These are phyloP conservation scores for Botrytis deweyae DNA, from an alignment of 2,329 filamentous ascomycete species.

Conservation along the genomic window DNA sequence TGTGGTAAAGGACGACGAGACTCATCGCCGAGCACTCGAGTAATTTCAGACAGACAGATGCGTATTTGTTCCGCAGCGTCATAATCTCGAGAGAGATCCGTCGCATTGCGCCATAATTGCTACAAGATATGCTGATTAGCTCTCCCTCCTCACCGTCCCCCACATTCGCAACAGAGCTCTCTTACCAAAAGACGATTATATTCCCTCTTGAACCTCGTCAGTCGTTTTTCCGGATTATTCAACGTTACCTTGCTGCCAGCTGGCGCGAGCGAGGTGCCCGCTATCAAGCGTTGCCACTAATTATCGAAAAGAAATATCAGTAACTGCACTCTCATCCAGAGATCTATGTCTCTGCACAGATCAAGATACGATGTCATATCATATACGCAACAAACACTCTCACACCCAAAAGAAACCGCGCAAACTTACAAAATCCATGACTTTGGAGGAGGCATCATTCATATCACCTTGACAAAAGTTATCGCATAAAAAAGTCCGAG, in stretches of 20 bases:
- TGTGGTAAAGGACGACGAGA: conserved; percentile 84
- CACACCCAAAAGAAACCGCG: not conserved
- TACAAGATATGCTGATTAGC: conserved; percentile 30
- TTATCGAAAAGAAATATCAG: conserved; percentile 23
- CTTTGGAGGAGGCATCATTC: conserved; percentile 29
- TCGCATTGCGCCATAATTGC: conserved; percentile 61
- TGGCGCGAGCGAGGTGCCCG: conserved; percentile 56
- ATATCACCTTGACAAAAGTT: conserved; percentile 8
- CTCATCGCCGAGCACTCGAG: conserved; percentile 79
- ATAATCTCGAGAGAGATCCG: conserved; percentile 59
- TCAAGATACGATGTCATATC: not conserved
- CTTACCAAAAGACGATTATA: conserved; percentile 61
- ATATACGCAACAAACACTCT: not conserved
- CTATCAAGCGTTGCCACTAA: conserved; percentile 67
- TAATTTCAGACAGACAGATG: conserved; percentile 61
- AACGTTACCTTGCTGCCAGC: conserved; percentile 58
- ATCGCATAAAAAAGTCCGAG: conserved; percentile 24
- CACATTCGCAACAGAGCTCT: not conserved
- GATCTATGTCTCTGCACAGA: not conserved
- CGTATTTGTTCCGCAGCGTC: conserved; percentile 64
- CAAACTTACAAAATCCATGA: conserved; percentile 32
- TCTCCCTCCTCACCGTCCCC: not conserved
- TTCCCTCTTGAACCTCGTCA: conserved; percentile 66
- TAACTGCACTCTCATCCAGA: not conserved
- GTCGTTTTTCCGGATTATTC: conserved; percentile 61